Evolutionary conservation across 2,329 filamentous ascomycete species (phyloP), one percentile per base, ranked within the genome.

Genomic region (Huntiella abstrusa): DNA sequence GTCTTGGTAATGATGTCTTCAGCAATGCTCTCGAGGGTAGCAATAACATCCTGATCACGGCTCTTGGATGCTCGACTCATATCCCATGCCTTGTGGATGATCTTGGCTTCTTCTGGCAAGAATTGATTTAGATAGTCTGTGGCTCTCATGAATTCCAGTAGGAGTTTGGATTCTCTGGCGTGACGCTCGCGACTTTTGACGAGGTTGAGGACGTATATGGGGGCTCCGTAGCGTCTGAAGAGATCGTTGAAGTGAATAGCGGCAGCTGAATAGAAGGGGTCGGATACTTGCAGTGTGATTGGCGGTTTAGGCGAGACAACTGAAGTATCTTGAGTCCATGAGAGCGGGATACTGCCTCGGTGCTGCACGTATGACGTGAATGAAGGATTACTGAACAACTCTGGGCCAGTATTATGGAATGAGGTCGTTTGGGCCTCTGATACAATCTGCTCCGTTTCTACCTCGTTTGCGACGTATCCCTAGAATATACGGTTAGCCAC

Each of bases 291-390:
- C 37, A 98, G 66, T 58, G 95, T 83, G 54, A 98, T 98, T 7
- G 88, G 87, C 7, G 91, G 92, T 55, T 96, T 98, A 0, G 92
- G 92, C 1, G 85, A 87, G 1, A 98, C 91, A 2, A 88, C 87
- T 3, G 84, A 91, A 54, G 80, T 93, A 58, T 96, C 91, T 59
- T 98, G 91, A 0, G 86, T 92, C 92, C 92, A 98, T 60, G 94
- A 86, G 0, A 98, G 68, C 3, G 91, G 91, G 49, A 98, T 98
- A 54, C 91, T 96, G 19, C 92, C 92, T 53, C 91, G 75, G 58
- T 98, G 91, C 58, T 98, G 91, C 1, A 98, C 80, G 60, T 94
- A 96, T 0, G 91, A 96, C 3, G 91, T 96, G 59, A 88, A 95
- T 22, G 84, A 81, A 1, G 88, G 85, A 56, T 82, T 96, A 4